Base-by-base conservation (phyloP, 768 basidiomycete species). In the Strobilomyces confusus region DNA sequence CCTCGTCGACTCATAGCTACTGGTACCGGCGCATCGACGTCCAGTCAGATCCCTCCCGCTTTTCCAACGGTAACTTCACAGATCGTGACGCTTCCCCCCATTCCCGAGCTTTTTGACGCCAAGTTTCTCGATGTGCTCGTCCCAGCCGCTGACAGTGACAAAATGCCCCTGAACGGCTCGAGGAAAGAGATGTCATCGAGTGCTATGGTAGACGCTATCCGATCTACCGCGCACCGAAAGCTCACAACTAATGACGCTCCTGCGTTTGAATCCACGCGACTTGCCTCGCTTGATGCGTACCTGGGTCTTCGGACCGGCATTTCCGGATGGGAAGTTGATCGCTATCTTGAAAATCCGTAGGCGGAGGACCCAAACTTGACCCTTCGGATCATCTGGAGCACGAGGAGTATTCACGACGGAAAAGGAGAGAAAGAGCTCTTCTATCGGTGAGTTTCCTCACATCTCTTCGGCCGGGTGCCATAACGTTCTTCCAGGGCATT, bases 351-450 rank as follows among this genome's bases (percentile, higher is more conserved):
- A 0, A 69, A 74, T 7, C 75, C 84, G 3, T 89, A 86, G 86
- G 64, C 61, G 23, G 79, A 83, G 53, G 81, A 87, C 60, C 70
- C 83, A 0, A 56, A 63, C 9, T 57, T 82, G 19, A 85, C 86
- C 1, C 73, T 88, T 36, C 75, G 76, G 33, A 71, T 88, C 52
- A 84, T 90, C 55, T 88, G 85, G 83, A 80, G 82, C 53, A 61
- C 78, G 44, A 68, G 86, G 29, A 86, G 83, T 36, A 87, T 90
- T 29, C 84, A 85, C 52, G 83, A 89, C 40, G 87, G 87, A 0
- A 85, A 83, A 60, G 70, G 75, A 7, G 80, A 81, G 44, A 82
- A 76, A 55, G 80, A 83, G 51, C 65, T 69, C 0, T 89, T 88
- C 60, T 87, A 86, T 64, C 72, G 67, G 78, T 79, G 55, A 37